Evolutionary conservation across 2,329 filamentous ascomycete species (phyloP).

Genomic region (Fusarium brevicatenulatum): DNA sequence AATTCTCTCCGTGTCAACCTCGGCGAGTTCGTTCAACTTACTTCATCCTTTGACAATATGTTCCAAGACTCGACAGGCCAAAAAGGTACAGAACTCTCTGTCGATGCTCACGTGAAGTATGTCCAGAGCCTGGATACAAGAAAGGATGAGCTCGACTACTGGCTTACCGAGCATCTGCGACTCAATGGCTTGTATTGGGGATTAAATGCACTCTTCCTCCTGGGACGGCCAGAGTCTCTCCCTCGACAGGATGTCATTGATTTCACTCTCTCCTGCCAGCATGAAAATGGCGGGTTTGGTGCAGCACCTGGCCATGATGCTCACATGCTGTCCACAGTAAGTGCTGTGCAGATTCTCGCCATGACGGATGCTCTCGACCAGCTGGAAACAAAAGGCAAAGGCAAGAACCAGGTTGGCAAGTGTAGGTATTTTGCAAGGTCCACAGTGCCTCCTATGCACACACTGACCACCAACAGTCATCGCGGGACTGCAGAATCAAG

Average conservation of each 20-base stretch:
- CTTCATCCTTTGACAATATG: constrained; percentile 43
- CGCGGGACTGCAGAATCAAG: constrained; percentile 79
- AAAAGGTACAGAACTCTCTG: constrained; percentile 58
- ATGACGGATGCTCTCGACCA: constrained; percentile 86
- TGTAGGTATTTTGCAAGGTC: constrained; percentile 67
- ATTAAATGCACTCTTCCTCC: constrained; percentile 84
- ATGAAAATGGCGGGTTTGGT: constrained; percentile 89
- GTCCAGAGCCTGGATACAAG: constrained; percentile 91
- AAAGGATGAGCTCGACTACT: constrained; percentile 96
- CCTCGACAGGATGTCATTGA: constrained; percentile 84
- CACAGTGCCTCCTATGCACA: constrained; percentile 21
- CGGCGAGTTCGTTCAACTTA: background rate
- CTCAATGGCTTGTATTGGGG: constrained; percentile 98
- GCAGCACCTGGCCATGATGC: constrained; percentile 94
- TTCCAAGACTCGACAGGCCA: constrained; percentile 41
- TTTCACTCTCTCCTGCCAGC: constrained; percentile 95
- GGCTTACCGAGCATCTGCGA: constrained; percentile 95
- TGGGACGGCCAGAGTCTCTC: constrained; percentile 82
- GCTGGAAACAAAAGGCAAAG: constrained; percentile 74
- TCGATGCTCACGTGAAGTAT: constrained; percentile 82
- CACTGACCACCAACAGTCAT: constrained; percentile 67
- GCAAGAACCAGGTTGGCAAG: constrained; percentile 76
- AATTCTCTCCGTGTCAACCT: constrained; percentile 28
- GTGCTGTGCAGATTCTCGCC: constrained; percentile 91
- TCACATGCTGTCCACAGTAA: constrained; percentile 96